Percentiles rank a stretch among this genome's conserved stretches.
Evolutionary conservation across 768 basidiomycete genomes (phyloP).

Genomic region (Tubosaeta brunneosetosa): DNA sequence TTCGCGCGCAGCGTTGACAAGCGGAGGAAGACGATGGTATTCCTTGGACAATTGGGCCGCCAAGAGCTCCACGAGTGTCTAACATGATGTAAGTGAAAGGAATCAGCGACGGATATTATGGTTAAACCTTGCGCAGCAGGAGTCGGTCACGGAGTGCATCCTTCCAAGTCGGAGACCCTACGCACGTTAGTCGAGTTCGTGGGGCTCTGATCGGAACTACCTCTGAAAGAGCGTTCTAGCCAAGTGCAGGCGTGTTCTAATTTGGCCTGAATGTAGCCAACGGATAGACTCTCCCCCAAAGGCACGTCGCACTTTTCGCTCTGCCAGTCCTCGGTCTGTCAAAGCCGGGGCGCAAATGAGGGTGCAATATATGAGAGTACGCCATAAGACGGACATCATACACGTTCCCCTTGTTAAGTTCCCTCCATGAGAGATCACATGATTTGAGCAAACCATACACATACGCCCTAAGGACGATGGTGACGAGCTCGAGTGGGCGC

Average conservation of each 20-base stretch:
- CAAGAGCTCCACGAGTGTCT: conserved; percentile 27
- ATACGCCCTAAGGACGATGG: conserved; percentile 61
- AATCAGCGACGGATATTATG: not conserved
- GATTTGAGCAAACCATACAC: conserved; percentile 72
- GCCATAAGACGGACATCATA: conserved; percentile 59
- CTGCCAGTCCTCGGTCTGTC: conserved; percentile 83
- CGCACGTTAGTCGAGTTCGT: conserved; percentile 6
- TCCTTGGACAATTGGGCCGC: conserved; percentile 24
- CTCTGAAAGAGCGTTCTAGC: conserved; percentile 44
- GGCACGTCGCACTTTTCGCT: conserved; percentile 83
- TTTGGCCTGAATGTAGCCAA: conserved; percentile 45
- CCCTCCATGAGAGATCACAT: conserved; percentile 78
- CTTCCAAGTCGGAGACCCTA: conserved; percentile 47
- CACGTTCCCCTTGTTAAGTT: conserved; percentile 69
- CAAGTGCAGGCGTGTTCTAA: conserved; percentile 62
- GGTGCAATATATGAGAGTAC: conserved; percentile 7
- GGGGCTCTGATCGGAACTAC: conserved; percentile 22
- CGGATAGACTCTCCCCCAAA: conserved; percentile 60
- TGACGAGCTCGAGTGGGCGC: conserved; percentile 60
- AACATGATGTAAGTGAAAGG: conserved; percentile 4
- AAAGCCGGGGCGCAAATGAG: conserved; percentile 11
- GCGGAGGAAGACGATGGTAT: conserved; percentile 16
- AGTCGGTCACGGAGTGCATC: conserved; percentile 50
- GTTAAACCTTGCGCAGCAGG: conserved; percentile 51
- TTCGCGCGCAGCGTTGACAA: conserved; percentile 18